phyloP scores from a whole-genome alignment of 2,329 filamentous ascomycete genomes.

The Eutypella sp. region DNA sequence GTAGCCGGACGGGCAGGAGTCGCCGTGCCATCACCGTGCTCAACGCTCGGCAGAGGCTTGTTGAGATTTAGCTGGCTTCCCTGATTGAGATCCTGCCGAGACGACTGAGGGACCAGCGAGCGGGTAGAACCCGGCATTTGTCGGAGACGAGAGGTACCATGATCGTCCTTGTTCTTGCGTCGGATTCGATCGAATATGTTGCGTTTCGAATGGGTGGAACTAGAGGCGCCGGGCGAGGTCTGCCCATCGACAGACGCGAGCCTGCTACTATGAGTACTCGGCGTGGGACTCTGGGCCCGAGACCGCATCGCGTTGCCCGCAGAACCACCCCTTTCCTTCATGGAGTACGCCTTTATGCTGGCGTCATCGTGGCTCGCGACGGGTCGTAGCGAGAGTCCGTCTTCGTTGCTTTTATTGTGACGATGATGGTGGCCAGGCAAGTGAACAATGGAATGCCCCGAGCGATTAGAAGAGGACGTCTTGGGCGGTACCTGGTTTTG shows the following conservation, averaged over 20 bases:
- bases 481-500: conserved; percentile 46
- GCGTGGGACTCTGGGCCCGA: conserved; percentile 76
- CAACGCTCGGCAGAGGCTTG: conserved; percentile 25
- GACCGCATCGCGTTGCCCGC: conserved; percentile 37
- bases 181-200: conserved; percentile 47
- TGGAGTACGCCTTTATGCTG: conserved; percentile 40
- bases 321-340: conserved; percentile 50
- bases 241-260: conserved; percentile 48
- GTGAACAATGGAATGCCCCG: conserved; percentile 57
- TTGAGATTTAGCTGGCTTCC: conserved; percentile 34
- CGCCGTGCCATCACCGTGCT: conserved; percentile 15
- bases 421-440: conserved; percentile 57
- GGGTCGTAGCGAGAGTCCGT: conserved; percentile 63
- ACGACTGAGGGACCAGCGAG: conserved; percentile 47
- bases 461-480: conserved; percentile 59
- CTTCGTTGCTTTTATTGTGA: conserved; percentile 67
- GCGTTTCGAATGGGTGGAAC: too few species aligned
- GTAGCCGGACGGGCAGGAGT: conserved; percentile 18
- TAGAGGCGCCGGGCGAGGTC: conserved; percentile 52
- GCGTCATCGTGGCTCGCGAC: conserved; percentile 72
- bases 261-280: conserved; percentile 58
- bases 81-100: conserved; percentile 41
- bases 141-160: conserved; percentile 36
- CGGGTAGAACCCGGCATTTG: conserved; percentile 49
- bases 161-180: conserved; percentile 51